Conservation (phyloP, 164 flowering plant genomes). For the Piper longum region DNA sequence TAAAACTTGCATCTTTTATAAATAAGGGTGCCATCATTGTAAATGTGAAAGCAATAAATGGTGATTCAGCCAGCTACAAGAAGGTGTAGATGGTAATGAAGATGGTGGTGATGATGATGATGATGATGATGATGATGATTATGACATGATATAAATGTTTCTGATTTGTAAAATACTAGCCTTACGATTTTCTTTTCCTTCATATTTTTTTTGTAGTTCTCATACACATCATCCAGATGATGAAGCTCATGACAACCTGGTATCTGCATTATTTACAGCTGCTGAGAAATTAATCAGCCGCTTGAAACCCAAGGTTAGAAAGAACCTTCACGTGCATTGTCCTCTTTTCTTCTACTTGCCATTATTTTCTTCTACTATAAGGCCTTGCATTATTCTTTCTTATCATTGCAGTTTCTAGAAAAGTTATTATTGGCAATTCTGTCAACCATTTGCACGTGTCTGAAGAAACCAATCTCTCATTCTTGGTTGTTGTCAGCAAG, state of each 20-base stretch:
- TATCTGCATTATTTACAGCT: constrained; percentile 29
- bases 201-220: constrained; percentile 21
- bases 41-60: not conserved
- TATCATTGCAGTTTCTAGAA: constrained; percentile 43
- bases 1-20: not conserved
- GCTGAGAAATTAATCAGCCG: constrained; percentile 39
- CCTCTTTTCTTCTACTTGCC: not conserved
- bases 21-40: not conserved
- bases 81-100: no score
- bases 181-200: not conserved
- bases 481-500: constrained; percentile 27
- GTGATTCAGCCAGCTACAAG: not conserved
- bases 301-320: constrained; percentile 36
- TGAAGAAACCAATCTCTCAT: constrained; percentile 49
- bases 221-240: constrained; percentile 18
- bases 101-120: no score
- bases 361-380: not conserved
- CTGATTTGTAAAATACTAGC: not conserved
- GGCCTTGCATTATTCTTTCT: not conserved
- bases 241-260: constrained; percentile 20
- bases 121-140: not conserved
- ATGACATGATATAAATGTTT: not conserved
- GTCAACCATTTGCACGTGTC: constrained; percentile 43
- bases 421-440: constrained; percentile 40
- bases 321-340: not conserved